These are phyloP conservation scores for Ganoderma multipileum DNA, from an alignment of 1,284 basidiomycete genomes.

Conservation along the genomic window DNA sequence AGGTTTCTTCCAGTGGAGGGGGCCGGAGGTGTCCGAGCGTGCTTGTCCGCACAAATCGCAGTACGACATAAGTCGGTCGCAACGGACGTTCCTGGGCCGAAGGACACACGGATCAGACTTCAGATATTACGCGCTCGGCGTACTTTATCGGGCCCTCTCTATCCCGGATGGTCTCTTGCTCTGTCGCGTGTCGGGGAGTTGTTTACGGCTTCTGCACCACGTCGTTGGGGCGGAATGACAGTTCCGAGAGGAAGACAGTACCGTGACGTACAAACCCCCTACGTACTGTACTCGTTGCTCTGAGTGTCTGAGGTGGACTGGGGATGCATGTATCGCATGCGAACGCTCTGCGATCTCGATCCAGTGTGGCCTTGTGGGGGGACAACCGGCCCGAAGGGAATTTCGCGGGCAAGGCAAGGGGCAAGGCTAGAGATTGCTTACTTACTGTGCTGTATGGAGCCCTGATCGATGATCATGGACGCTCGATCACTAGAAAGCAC, in stretches of 20 bases:
- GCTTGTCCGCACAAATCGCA: slow-evolving; percentile 7
- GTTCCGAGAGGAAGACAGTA: neutral
- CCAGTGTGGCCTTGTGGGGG: neutral
- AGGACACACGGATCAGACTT: neutral
- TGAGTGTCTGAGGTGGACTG: no score
- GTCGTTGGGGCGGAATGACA: neutral
- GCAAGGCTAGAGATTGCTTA: neutral
- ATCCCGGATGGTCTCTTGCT: neutral
- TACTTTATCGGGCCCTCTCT: neutral
- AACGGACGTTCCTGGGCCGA: neutral
- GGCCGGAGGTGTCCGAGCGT: neutral
- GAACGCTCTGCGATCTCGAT: neutral
- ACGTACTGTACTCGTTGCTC: neutral
- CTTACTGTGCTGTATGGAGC: no score
- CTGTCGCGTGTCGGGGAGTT: neutral
- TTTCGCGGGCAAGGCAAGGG: no score
- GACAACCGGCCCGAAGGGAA: neutral
- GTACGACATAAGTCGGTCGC: neutral
- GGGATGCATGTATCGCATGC: no score
- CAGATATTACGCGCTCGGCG: neutral
- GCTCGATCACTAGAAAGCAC: neutral
- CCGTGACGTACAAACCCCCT: neutral
- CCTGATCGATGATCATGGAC: neutral
- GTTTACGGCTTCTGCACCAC: neutral
- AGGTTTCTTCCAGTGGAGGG: neutral